phyloP scores from a whole-genome alignment of 2,329 filamentous ascomycete species.

The Scorias spongiosa region DNA sequence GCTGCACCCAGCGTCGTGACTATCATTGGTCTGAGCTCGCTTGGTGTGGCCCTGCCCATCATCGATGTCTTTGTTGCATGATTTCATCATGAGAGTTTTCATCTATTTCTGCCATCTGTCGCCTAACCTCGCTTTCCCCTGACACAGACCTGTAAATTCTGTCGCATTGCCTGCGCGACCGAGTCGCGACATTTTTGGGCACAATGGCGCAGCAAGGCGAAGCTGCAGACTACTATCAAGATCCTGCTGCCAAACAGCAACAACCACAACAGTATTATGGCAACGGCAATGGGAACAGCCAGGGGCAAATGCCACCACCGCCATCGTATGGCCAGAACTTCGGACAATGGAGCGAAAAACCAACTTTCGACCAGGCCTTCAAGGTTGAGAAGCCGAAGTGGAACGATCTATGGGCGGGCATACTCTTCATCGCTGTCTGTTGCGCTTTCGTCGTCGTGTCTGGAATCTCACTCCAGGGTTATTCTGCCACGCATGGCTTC shows the following conservation, averaged over 20 bases:
- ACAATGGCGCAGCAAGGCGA: constrained; percentile 14
- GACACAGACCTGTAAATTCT: too few species aligned
- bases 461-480: constrained; percentile 60
- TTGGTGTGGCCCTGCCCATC: too few species aligned
- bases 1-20: too few species aligned
- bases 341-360: constrained; percentile 25
- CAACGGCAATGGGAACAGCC: background rate
- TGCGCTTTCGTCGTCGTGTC: constrained; percentile 63
- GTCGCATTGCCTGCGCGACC: too few species aligned
- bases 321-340: constrained; percentile 26
- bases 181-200: background rate
- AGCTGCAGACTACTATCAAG: constrained; percentile 25
- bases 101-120: too few species aligned
- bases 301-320: constrained; percentile 13
- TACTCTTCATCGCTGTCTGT: constrained; percentile 58
- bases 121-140: too few species aligned
- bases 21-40: too few species aligned
- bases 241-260: constrained; percentile 10
- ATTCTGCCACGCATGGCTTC: constrained; percentile 45
- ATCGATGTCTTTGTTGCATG: too few species aligned
- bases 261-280: constrained; percentile 6
- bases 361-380: constrained; percentile 65
- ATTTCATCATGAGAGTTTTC: too few species aligned
- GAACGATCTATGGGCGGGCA: constrained; percentile 79
- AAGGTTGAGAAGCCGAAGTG: constrained; percentile 70